Evolutionary conservation across 2,329 filamentous ascomycete species (phyloP).

Genomic region (Rhexocercosporidium sp.): DNA sequence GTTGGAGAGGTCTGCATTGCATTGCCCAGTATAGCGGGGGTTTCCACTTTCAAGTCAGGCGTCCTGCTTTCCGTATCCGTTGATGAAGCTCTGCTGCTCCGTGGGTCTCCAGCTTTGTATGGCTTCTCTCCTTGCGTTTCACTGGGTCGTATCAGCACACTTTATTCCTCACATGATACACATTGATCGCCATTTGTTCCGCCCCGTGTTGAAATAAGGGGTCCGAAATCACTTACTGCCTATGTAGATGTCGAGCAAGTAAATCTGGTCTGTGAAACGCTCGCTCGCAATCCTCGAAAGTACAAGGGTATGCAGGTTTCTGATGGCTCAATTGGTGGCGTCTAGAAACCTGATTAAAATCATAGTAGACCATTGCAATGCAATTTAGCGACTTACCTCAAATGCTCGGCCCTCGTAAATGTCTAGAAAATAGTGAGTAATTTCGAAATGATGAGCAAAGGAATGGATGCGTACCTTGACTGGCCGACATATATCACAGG

Average conservation of each 20-base stretch:
- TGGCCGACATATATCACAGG: slow-evolving; percentile 40
- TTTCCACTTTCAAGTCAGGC: slow-evolving; percentile 31
- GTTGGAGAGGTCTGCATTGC: slow-evolving; percentile 29
- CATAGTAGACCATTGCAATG: neutral
- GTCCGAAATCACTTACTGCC: slow-evolving; percentile 50
- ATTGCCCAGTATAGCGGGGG: slow-evolving; percentile 10
- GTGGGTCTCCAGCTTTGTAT: slow-evolving; percentile 37
- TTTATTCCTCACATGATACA: neutral
- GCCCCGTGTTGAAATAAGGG: neutral
- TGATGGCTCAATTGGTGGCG: slow-evolving; percentile 66
- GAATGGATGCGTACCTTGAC: slow-evolving; percentile 35
- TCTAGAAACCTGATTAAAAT: slow-evolving; percentile 46
- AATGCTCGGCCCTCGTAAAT: slow-evolving; percentile 66
- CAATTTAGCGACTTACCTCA: slow-evolving; percentile 51
- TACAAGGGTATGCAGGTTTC: slow-evolving; percentile 57
- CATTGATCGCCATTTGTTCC: neutral
- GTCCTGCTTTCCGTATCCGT: slow-evolving; percentile 32
- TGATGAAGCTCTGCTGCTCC: slow-evolving; percentile 40
- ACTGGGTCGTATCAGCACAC: slow-evolving; percentile 40
- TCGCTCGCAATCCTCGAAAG: slow-evolving; percentile 58
- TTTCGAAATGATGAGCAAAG: neutral
- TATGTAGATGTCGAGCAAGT: slow-evolving; percentile 59
- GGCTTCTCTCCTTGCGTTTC: slow-evolving; percentile 52
- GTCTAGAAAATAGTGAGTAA: slow-evolving; percentile 49
- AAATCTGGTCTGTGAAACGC: slow-evolving; percentile 64